phyloP scores from a whole-genome alignment of 2,329 filamentous ascomycete genomes.

The Grosmannia huntii region DNA sequence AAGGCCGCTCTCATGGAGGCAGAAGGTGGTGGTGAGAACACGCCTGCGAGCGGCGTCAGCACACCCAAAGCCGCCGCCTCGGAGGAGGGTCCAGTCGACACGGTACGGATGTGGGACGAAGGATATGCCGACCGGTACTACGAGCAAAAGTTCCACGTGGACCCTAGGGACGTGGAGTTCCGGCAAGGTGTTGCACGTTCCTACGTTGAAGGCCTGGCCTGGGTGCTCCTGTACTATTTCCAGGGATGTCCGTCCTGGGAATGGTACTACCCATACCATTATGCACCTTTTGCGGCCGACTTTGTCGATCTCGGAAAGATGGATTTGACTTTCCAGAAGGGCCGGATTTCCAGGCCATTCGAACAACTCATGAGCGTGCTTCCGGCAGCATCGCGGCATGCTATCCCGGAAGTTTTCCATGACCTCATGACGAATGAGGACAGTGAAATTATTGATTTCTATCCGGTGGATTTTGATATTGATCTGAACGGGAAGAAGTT shows the following conservation, averaged over 20 bases:
- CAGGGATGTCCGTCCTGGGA: constrained; percentile 98
- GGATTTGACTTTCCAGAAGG: constrained; percentile 70
- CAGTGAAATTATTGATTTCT: constrained; percentile 94
- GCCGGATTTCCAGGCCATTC: constrained; percentile 77
- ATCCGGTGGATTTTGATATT: constrained; percentile 84
- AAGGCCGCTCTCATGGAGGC: constrained; percentile 64
- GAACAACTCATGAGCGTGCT: constrained; percentile 98
- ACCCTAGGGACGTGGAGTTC: constrained; percentile 70
- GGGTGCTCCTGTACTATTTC: constrained; percentile 95
- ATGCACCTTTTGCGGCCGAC: constrained; percentile 92
- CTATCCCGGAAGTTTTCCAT: constrained; percentile 80
- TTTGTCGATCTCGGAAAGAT: constrained; percentile 75
- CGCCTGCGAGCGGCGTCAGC: constrained; percentile 37
- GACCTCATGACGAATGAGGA: constrained; percentile 77
- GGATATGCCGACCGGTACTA: constrained; percentile 95
- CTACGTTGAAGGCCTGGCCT: constrained; percentile 91
- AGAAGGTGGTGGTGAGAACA: constrained; percentile 57
- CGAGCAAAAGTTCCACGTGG: constrained; percentile 85
- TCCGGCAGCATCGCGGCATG: constrained; percentile 83
- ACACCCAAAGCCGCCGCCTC: constrained; percentile 30
- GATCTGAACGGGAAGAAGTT: constrained; percentile 98
- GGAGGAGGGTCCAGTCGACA: constrained; percentile 60
- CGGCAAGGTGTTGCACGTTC: constrained; percentile 75
- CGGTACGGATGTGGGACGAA: constrained; percentile 84
- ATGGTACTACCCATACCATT: constrained; percentile 98